Evolutionary conservation across 2,329 filamentous ascomycete species (phyloP).

Genomic region (Penicillium brevicompactum): DNA sequence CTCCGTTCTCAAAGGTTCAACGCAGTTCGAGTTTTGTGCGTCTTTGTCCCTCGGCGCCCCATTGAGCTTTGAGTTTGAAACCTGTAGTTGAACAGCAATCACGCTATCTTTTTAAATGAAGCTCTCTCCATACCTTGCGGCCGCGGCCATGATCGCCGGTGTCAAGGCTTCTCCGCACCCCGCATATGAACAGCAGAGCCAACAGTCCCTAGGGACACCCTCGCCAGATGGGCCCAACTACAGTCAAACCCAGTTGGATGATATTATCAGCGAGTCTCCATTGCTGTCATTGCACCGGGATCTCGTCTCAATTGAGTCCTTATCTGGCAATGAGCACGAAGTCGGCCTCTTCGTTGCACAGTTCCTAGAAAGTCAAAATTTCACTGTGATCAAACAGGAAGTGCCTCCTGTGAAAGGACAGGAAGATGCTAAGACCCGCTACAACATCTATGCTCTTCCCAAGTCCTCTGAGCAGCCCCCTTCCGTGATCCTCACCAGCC

Average conservation of each 20-base stretch:
- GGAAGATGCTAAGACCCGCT: constrained; percentile 48
- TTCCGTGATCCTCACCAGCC: constrained; percentile 60
- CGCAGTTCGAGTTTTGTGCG: not conserved
- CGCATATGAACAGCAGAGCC: constrained; percentile 24
- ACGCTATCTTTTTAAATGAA: constrained; percentile 14
- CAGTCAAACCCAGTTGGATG: constrained; percentile 25
- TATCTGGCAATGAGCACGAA: constrained; percentile 67
- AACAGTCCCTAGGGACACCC: constrained; percentile 15
- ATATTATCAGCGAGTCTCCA: constrained; percentile 44
- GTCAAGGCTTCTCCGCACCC: constrained; percentile 32
- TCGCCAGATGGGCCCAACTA: not conserved
- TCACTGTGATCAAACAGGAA: constrained; percentile 63
- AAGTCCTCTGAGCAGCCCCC: constrained; percentile 15
- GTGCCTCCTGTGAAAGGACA: constrained; percentile 23
- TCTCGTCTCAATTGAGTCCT: constrained; percentile 73
- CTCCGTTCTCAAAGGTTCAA: not conserved
- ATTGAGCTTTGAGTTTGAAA: not conserved
- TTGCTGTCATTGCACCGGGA: constrained; percentile 74
- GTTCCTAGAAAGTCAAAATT: constrained; percentile 64
- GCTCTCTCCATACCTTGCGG: constrained; percentile 21
- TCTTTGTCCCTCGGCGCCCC: not conserved
- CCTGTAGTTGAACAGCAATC: not conserved
- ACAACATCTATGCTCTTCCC: constrained; percentile 73
- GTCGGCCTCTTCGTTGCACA: constrained; percentile 69
- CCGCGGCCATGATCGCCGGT: constrained; percentile 19